Evolutionary conservation across 2,329 filamentous ascomycete genomes (phyloP).

Genomic region (Cladobotryum mycophilum): DNA sequence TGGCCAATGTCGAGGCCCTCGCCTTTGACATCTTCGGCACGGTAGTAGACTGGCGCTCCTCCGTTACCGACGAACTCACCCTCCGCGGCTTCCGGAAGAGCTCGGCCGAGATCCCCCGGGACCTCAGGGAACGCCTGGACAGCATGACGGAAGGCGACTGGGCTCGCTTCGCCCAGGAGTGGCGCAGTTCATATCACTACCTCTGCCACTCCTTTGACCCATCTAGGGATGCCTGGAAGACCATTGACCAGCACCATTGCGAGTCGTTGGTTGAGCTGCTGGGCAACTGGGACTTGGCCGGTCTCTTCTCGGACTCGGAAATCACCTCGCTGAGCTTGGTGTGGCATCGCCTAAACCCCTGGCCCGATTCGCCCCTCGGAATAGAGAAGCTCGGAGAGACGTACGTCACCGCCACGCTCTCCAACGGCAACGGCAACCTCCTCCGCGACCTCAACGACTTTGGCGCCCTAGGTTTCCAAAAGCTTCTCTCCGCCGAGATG

Average conservation of each 20-base stretch:
- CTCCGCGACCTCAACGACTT: slow-evolving; percentile 56
- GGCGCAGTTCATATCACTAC: slow-evolving; percentile 56
- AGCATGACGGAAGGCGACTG: slow-evolving; percentile 53
- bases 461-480: slow-evolving; percentile 55
- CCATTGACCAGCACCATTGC: slow-evolving; percentile 66
- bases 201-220: slow-evolving; percentile 54
- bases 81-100: slow-evolving; percentile 42
- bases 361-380: slow-evolving; percentile 56
- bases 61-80: slow-evolving; percentile 55
- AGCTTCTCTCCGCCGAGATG: slow-evolving; percentile 60
- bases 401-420: slow-evolving; percentile 60
- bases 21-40: slow-evolving; percentile 77
- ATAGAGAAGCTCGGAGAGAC: slow-evolving; percentile 48
- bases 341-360: slow-evolving; percentile 69
- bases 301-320: slow-evolving; percentile 57
- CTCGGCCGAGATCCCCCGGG: slow-evolving; percentile 41
- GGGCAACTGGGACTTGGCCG: slow-evolving; percentile 45
- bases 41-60: slow-evolving; percentile 69
- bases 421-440: slow-evolving; percentile 67
- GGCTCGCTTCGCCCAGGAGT: slow-evolving; percentile 61
- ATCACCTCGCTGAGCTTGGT: slow-evolving; percentile 56
- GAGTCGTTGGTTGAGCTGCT: slow-evolving; percentile 57
- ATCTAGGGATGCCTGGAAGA: slow-evolving; percentile 49
- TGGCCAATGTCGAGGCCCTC: slow-evolving; percentile 47
- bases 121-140: slow-evolving; percentile 41